Base-by-base conservation (phyloP, 2,329 filamentous ascomycete genomes). In the Sarocladium oryzae region DNA sequence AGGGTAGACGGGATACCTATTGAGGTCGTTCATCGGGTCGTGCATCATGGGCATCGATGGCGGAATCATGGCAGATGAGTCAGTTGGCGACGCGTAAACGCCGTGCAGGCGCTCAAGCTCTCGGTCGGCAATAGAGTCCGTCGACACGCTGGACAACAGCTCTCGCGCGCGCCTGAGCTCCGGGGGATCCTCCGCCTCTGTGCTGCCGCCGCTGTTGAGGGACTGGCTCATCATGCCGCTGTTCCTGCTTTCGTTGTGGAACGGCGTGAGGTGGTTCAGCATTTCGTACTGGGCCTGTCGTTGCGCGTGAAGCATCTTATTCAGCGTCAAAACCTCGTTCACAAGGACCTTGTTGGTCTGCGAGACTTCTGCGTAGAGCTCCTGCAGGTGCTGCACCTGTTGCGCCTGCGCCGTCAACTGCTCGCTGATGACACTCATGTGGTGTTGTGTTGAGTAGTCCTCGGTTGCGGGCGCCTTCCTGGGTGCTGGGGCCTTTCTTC, bases 401-500 rank as follows among this genome's bases (percentile, higher is more conserved):
- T 95, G 89, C 62, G 96, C 89, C 5, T 91, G 95, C 9, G 91
- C 92, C 50, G 89, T 82, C 49, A 96, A 75, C 60, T 95, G 90
- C 60, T 89, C 88, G 66, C 89, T 92, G 60, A 96, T 81, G 57
- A 96, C 79, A 56, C 92, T 87, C 64, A 96, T 86, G 66, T 96
- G 92, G 65, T 95, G 90, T 21, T 84, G 85, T 1, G 89, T 87
- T 21, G 88, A 82, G 52, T 88, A 84, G 50, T 96, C 90, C 52
- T 84, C 85, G 16, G 74, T 66, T 10, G 73, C 71, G 57, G 81
- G 79, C 2, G 77, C 69, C 65, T 96, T 97, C 57, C 92, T 78
- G 2, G 92, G 88, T 2, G 92, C 90, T 0, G 93, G 93, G 2
- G 93, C 92, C 71, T 99, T 99, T 59, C 93, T 81, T 61, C 90